Percentiles rank a stretch among this genome's conserved stretches.
phyloP scores from a whole-genome alignment of 257 asterid genomes.

The Echium plantagineum region DNA sequence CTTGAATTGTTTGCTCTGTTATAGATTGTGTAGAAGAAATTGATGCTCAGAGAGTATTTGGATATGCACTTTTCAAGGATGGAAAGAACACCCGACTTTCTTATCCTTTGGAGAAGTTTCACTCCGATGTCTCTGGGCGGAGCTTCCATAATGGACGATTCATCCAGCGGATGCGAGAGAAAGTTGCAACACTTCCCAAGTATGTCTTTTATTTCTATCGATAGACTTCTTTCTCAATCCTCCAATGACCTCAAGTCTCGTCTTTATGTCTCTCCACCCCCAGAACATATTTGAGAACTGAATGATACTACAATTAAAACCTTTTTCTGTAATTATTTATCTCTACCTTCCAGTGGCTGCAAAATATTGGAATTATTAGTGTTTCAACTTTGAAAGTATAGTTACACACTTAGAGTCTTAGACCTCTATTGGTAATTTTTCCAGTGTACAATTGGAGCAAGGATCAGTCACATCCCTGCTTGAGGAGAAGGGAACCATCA shows the following conservation, averaged over 20 bases:
- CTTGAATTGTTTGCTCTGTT: slow-evolving; percentile 4
- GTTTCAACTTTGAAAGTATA: neutral
- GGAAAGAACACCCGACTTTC: slow-evolving; percentile 71
- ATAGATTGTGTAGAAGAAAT: slow-evolving; percentile 79
- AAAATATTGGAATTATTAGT: neutral
- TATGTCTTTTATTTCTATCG: slow-evolving; percentile 16
- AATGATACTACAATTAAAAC: neutral
- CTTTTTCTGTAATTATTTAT: neutral
- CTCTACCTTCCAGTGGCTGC: neutral
- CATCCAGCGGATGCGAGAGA: slow-evolving; percentile 76
- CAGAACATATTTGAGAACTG: neutral
- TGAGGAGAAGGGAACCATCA: slow-evolving; percentile 43
- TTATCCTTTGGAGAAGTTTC: slow-evolving; percentile 77
- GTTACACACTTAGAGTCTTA: neutral
- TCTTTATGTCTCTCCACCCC: neutral
- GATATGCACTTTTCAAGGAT: slow-evolving; percentile 87
- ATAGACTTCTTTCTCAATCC: neutral
- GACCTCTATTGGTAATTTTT: neutral
- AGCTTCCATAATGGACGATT: slow-evolving; percentile 94
- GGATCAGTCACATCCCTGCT: slow-evolving; percentile 57
- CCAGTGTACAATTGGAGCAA: slow-evolving; percentile 59
- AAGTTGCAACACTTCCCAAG: slow-evolving; percentile 85
- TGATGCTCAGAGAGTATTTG: slow-evolving; percentile 86
- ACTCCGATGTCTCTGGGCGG: slow-evolving; percentile 77
- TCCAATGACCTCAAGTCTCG: neutral